phyloP scores from a whole-genome alignment of 2,329 filamentous ascomycete species.

The Niveomyces coronatus region DNA sequence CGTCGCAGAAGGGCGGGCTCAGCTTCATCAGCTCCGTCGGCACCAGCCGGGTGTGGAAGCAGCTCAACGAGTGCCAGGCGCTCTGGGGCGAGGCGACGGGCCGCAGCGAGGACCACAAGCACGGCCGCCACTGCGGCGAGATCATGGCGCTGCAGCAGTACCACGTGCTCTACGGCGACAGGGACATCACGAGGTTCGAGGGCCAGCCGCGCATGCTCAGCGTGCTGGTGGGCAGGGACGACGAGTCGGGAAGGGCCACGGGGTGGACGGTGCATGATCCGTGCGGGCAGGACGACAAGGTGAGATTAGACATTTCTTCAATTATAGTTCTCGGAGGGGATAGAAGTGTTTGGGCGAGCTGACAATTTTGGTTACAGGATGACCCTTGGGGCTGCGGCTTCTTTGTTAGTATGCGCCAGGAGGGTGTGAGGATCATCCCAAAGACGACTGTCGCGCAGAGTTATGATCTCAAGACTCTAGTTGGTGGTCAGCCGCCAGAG shows the following conservation, averaged over 20 bases:
- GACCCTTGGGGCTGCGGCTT: neutral
- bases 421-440: too few relatives aligned
- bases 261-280: neutral
- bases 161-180: neutral
- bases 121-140: constrained; percentile 5
- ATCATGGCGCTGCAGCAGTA: constrained; percentile 6
- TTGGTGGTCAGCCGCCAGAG: too few relatives aligned
- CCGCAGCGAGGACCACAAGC: constrained; percentile 2
- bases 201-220: neutral
- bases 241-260: neutral
- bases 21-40: constrained; percentile 1
- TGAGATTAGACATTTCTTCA: neutral
- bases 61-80: neutral
- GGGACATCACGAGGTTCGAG: neutral
- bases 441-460: too few relatives aligned
- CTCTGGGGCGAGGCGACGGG: neutral
- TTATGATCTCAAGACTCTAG: too few relatives aligned
- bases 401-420: too few relatives aligned
- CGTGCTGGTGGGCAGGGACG: neutral
- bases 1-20: constrained; percentile 5
- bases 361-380: too few relatives aligned
- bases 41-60: neutral
- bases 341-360: neutral
- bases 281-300: neutral
- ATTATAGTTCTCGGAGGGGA: neutral